Evolutionary conservation across 805 yeast species (phyloP).

Genomic region (Suhomyces faveliae): DNA sequence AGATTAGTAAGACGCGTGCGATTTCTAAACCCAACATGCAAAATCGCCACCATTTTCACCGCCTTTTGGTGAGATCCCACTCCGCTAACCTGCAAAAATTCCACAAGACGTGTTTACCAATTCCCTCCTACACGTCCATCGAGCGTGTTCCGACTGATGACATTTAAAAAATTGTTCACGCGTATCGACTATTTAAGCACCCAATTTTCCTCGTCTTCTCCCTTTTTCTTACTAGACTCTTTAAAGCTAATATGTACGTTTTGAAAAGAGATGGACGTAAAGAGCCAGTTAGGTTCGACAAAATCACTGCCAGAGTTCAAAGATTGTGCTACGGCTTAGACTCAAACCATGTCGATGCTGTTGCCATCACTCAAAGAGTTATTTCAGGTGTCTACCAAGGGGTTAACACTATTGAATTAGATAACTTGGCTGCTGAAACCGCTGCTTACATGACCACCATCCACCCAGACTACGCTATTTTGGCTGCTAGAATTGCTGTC

Average conservation of each 20-base stretch:
- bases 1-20: constrained; percentile 3
- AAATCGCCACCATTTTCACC: neutral
- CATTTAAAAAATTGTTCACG: constrained; percentile 4
- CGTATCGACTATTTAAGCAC: constrained; percentile 5
- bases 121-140: neutral
- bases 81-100: neutral
- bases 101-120: constrained; percentile 1
- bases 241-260: constrained; percentile 61
- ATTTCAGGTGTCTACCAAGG: constrained; percentile 97
- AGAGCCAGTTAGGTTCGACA: constrained; percentile 93
- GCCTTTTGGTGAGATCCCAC: neutral
- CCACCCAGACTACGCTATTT: constrained; percentile 95
- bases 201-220: neutral
- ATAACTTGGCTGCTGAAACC: constrained; percentile 82
- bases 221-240: neutral
- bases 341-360: constrained; percentile 89
- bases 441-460: constrained; percentile 97
- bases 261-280: constrained; percentile 90
- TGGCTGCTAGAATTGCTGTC: constrained; percentile 94
- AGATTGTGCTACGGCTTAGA: constrained; percentile 94
- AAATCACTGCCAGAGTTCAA: constrained; percentile 88
- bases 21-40: neutral
- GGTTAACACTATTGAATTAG: constrained; percentile 83
- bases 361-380: constrained; percentile 91
- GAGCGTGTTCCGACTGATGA: constrained; percentile 1